Conservation (phyloP, 768 basidiomycete species). For the Leccinum disarticulatum region DNA sequence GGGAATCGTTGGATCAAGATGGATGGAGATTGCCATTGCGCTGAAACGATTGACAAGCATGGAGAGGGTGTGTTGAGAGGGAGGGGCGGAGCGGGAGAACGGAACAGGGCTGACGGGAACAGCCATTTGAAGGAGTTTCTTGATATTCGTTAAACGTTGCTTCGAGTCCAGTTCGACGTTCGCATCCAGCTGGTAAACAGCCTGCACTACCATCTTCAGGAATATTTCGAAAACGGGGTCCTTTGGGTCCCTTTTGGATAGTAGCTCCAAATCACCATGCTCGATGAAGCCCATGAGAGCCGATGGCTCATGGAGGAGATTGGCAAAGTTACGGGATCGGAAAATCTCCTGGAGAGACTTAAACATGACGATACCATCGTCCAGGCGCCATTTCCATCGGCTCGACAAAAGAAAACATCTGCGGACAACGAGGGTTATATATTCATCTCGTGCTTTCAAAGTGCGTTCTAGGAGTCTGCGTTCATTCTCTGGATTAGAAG, state of each 20-base stretch:
- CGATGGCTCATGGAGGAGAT: constrained; percentile 57
- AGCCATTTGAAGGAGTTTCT: constrained; percentile 69
- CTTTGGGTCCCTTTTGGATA: constrained; percentile 46
- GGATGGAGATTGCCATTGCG: constrained; percentile 66
- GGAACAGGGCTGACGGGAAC: constrained; percentile 70
- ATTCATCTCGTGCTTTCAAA: constrained; percentile 62
- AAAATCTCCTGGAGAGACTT: constrained; percentile 70
- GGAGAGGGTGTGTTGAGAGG: constrained; percentile 56
- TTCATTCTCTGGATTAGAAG: constrained; percentile 47
- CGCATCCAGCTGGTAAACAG: constrained; percentile 35
- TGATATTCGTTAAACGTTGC: constrained; percentile 45
- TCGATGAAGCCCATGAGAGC: constrained; percentile 76
- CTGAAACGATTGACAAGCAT: constrained; percentile 82
- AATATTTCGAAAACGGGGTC: constrained; percentile 82
- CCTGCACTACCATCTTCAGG: constrained; percentile 77
- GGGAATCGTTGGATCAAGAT: constrained; percentile 56
- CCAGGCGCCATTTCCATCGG: constrained; percentile 76
- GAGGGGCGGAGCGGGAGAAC: constrained; percentile 55
- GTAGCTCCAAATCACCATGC: constrained; percentile 49
- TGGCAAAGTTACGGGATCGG: constrained; percentile 71
- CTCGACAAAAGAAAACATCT: constrained; percentile 74
- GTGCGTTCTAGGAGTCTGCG: constrained; percentile 34
- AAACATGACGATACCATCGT: constrained; percentile 57
- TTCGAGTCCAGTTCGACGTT: constrained; percentile 35
- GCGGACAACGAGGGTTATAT: constrained; percentile 64